Evolutionary conservation across 2,329 filamentous ascomycete species (phyloP), one percentile per base, ranked within the genome.

Genomic region (Sphaceloma murrayae): DNA sequence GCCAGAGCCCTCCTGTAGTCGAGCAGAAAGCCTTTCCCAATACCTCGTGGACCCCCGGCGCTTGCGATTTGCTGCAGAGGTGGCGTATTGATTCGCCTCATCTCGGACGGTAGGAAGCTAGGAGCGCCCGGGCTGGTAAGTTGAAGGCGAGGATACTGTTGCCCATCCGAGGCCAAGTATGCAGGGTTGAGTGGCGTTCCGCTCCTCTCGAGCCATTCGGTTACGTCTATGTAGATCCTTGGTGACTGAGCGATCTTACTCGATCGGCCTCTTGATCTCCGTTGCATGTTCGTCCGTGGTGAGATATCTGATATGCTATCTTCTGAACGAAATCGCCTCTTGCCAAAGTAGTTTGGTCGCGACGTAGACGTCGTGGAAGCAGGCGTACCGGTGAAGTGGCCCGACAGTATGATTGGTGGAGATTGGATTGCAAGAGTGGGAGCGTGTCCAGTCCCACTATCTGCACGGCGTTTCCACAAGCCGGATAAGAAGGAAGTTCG

Each of bases 1-100:
- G 17, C 19, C 5, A 13, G 5, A 6, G 18, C 30, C 6, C 49
- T 46, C 13, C 36, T 33, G 14, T 53, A 31, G 30, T 60, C 53
- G 32, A 56, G 54, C 48, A 58, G 55, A 45, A 60, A 53, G 9
- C 52, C 50, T 19, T 52, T 47, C 16, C 51, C 32, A 19, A 40
- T 47, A 6, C 47, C 30, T 9, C 29, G 26, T 14, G 33, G 24
- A 14, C 19, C n/a, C 33, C 2, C 22, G 5, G 42, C 52, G 43
- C 18, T 49, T 48, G 7, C 48, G 45, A 39, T 44, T 40, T 18
- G 47, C 49, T 48, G 11, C 6, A 44, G 6, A 19, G 56, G 52
- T 10, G 61, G 60, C 5, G 58, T 62, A 21, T 54, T 54, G 27
- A 62, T 49, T 11, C 59, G 54, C 24, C 27, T 45, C 49, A 51